A percentile compares a stretch with the other conserved stretches of the same genome.
These are phyloP conservation scores for Leishmania martiniquensis DNA, from an alignment of 208 protist species.

Conservation along the genomic window DNA sequence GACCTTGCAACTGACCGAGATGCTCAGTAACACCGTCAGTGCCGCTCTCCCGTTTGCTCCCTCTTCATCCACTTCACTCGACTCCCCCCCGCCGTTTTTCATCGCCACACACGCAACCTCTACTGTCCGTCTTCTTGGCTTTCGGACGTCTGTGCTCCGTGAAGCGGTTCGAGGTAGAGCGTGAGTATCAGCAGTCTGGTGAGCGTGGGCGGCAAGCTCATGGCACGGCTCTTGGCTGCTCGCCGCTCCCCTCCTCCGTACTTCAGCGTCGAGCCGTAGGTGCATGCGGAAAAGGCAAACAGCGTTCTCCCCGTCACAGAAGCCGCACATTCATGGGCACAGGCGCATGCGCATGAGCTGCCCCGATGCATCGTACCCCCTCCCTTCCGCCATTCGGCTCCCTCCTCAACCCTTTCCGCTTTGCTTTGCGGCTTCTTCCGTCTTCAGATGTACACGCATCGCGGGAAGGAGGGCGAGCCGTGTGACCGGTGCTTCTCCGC, in stretches of 20 bases:
- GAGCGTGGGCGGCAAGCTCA: background rate
- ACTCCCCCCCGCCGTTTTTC: background rate
- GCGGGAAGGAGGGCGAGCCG: background rate
- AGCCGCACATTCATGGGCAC: background rate
- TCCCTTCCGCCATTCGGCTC: background rate
- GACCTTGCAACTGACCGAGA: background rate
- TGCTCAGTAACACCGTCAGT: background rate
- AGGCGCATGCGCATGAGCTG: background rate
- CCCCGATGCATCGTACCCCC: background rate
- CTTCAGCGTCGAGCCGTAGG: background rate
- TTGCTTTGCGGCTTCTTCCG: no score
- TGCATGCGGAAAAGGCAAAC: background rate
- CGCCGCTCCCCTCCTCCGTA: background rate
- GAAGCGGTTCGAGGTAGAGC: background rate
- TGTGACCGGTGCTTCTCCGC: background rate
- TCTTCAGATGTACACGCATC: background rate
- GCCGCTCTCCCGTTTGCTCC: background rate
- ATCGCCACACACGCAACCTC: background rate
- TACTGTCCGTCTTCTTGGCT: background rate
- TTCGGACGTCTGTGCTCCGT: background rate
- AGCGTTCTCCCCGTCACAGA: background rate
- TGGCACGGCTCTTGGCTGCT: background rate
- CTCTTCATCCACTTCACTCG: background rate
- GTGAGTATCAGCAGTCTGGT: background rate
- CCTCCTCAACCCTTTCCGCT: background rate